A percentile compares a stretch with the other conserved stretches of the same genome.
These are phyloP conservation scores for Metschnikowia orientalis DNA, from an alignment of 805 yeast species.

Conservation along the genomic window DNA sequence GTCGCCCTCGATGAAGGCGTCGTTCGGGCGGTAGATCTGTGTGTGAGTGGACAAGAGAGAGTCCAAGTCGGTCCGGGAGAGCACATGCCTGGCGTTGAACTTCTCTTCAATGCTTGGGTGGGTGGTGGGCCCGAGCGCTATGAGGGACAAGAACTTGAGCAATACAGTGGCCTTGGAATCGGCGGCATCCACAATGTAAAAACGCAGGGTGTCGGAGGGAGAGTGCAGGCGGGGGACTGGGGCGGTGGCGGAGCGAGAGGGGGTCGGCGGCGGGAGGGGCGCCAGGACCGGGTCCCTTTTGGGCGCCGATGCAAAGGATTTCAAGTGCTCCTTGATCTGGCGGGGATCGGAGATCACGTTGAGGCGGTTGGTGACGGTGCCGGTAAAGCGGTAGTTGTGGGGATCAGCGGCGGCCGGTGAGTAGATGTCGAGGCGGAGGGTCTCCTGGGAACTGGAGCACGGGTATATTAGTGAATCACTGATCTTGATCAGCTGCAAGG, in stretches of 20 bases:
- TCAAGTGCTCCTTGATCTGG: constrained; percentile 22
- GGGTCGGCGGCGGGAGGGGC: constrained; percentile 1
- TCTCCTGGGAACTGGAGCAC: constrained; percentile 31
- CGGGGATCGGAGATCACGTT: constrained; percentile 30
- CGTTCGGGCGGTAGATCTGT: constrained; percentile 25
- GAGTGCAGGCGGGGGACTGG: constrained; percentile 3
- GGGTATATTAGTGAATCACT: constrained; percentile 27
- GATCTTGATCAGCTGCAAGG: constrained; percentile 27
- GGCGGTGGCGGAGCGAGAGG: constrained; percentile 1
- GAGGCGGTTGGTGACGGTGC: constrained; percentile 29
- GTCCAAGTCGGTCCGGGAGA: constrained; percentile 13
- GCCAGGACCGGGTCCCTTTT: constrained; percentile 1
- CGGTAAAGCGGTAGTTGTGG: constrained; percentile 21
- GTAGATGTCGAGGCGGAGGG: constrained; percentile 35
- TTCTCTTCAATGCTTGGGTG: constrained; percentile 6
- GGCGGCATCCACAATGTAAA: constrained; percentile 8
- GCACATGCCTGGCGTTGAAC: constrained; percentile 6
- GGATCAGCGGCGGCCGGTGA: constrained; percentile 11
- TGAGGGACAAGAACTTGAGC: constrained; percentile 13
- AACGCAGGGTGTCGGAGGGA: constrained; percentile 9
- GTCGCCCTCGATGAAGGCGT: constrained; percentile 28
- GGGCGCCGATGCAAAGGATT: constrained; percentile 5
- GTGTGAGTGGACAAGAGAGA: constrained; percentile 28
- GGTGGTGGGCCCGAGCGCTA: constrained; percentile 20
- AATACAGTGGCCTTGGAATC: constrained; percentile 10